A percentile compares a stretch with the other conserved stretches of the same genome.
These are phyloP conservation scores for Phytophthora melonis DNA, from an alignment of 352 stramenopile species.

Conservation along the genomic window DNA sequence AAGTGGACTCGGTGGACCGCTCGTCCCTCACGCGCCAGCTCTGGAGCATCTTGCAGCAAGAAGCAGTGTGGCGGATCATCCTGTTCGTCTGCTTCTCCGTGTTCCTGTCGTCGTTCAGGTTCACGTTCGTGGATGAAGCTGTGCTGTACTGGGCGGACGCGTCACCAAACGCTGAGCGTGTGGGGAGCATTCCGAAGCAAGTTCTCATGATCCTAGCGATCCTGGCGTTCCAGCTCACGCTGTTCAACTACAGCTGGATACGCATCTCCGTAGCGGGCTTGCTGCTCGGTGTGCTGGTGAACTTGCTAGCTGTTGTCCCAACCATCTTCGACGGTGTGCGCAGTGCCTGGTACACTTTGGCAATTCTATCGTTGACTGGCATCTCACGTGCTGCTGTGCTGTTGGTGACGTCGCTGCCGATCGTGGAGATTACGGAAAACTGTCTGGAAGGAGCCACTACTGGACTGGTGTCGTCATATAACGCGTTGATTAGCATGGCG, in stretches of 20 bases:
- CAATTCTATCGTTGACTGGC: conserved; percentile 53
- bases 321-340: conserved; percentile 64
- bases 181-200: conserved; percentile 58
- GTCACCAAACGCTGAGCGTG: conserved; percentile 46
- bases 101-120: conserved; percentile 72
- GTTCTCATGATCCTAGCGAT: conserved; percentile 57
- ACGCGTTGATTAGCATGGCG: conserved; percentile 67
- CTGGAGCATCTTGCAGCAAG: conserved; percentile 80
- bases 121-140: conserved; percentile 61
- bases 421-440: conserved; percentile 81
- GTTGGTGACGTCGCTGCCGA: conserved; percentile 64
- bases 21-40: conserved; percentile 67
- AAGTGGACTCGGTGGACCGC: conserved; percentile 74
- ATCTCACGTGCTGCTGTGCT: conserved; percentile 49
- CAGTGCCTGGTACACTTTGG: conserved; percentile 56
- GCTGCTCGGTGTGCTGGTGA: conserved; percentile 45
- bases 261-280: conserved; percentile 60
- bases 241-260: conserved; percentile 84
- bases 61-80: conserved; percentile 79
- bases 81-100: conserved; percentile 71
- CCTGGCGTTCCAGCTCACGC: conserved; percentile 57
- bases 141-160: conserved; percentile 60
- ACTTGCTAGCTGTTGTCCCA: conserved; percentile 46
- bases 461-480: conserved; percentile 69
- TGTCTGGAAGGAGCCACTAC: conserved; percentile 78